Evolutionary conservation across 371 early-diverging fungal species (phyloP), one percentile per base, ranked within the genome.

Genomic region (Apophysomyces ossiformis): DNA sequence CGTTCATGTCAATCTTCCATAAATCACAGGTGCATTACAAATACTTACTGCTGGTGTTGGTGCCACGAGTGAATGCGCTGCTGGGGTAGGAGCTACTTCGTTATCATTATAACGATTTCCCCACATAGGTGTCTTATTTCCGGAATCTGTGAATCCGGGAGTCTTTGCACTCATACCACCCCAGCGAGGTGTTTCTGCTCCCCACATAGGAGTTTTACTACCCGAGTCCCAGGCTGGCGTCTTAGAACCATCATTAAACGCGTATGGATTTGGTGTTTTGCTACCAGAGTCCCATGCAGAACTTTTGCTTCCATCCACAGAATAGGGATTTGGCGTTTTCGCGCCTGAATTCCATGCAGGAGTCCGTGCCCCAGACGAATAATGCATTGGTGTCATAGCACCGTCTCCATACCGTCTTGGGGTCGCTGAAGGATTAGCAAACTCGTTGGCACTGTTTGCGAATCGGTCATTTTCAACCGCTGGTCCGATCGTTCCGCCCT

Each of bases 261-360:
- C 63, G 32, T 83, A 73, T 63, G 85, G 83, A 63, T 85, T 83
- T 18, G 87, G 88, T 18, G 87, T 89, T 50, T 74, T 76, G 39
- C 87, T 81, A n/a, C 86, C 88, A 58, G 85, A 79, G 57, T 87
- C 82, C 85, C 88, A 87, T 37, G 89, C 90, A 37, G 93, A 93
- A 13, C 93, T 93, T 69, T 86, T 86, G 7, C 81, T 76, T 37
- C 90, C 91, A 50, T 84, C 86, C 32, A 69, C 70, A 0, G 85
- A 78, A 72, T 90, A 86, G 38, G 89, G 86, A 57, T 89, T 90
- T 26, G 91, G 89, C 43, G 92, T 91, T 64, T 86, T 79, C 37
- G 86, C 78, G 32, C 90, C 90, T 38, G 88, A 82, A 64, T 88
- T 88, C 92, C 92, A 92, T 1, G 91, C 93, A 8, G 94, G 94